These are phyloP conservation scores for Paramecium pentaurelia DNA, from an alignment of 73 alveolate genomes.

Conservation along the genomic window DNA sequence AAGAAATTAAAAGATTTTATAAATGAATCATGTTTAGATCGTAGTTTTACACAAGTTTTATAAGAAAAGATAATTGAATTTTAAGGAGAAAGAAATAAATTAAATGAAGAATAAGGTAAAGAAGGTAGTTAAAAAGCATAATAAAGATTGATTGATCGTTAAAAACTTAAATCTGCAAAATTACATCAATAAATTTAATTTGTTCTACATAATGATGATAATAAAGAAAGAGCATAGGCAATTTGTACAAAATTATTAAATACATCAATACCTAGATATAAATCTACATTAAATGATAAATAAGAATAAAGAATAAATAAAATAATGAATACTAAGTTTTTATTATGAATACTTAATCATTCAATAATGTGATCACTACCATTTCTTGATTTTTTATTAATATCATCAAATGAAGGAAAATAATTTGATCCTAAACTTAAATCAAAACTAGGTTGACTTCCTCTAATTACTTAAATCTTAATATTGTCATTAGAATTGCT, in stretches of 20 bases:
- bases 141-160: neutral
- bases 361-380: slow-evolving; percentile 29
- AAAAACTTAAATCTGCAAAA: neutral
- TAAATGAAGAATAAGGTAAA: neutral
- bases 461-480: neutral
- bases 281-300: neutral
- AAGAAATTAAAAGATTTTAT: neutral
- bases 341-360: neutral
- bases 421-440: neutral
- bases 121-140: neutral
- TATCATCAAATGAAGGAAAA: neutral
- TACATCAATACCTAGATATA: neutral
- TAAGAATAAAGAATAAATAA: neutral
- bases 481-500: neutral
- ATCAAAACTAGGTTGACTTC: neutral
- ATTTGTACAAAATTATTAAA: neutral
- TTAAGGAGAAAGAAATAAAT: neutral
- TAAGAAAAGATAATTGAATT: neutral
- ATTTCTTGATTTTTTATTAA: neutral
- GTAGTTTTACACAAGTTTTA: neutral
- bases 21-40: neutral
- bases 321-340: neutral
- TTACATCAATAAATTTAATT: neutral
- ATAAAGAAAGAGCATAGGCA: neutral
- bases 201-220: neutral